Base-by-base conservation (phyloP, 495 filamentous ascomycete genomes). In the Hypoxylon subgilvum region DNA sequence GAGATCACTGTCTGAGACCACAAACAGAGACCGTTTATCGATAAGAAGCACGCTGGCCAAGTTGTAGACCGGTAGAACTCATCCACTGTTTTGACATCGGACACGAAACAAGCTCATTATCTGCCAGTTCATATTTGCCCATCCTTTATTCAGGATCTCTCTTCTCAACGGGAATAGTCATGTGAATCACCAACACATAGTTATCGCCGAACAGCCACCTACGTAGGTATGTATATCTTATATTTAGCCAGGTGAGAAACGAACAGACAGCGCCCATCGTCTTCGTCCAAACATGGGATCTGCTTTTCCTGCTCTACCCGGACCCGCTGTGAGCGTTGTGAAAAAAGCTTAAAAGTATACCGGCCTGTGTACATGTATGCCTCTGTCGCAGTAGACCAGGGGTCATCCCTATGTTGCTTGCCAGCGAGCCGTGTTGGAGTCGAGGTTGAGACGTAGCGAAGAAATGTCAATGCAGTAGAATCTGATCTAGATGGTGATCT, bases 401-500 rank as follows among this genome's bases (percentile, higher is more conserved):
- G 7, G 3, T 35, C 12, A 7, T n/a, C 31, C 31, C 31, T n/a
- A n/a, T 6, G 7, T 6, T 35, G n/a, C 40, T 30, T 16, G 9
- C 19, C 34, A 28, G 40, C 52, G 0, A 49, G 41, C 46, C 47
- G 47, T 57, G 43, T 53, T 50, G 53, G 52, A 56, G 46, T 52
- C 36, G 42, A n/a, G 38, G 48, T 31, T 54, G 61, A 58, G 61
- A 64, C 61, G 50, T 32, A 7, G 44, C 13, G 31, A 57, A 28
- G 46, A 49, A 63, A 41, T 31, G 31, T 51, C 54, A 58, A 58
- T 51, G 44, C 32, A 53, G 45, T 23, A 44, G 18, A 50, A 23
- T 54, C 60, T 36, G 60, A 63, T 63, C 60, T 54, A 40, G 38
- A 44, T 53, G 60, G 7, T 32, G 36, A 57, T 57, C 52, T 51